Conservation (phyloP, 2,329 filamentous ascomycete genomes). For the Colletotrichum eremochloae region DNA sequence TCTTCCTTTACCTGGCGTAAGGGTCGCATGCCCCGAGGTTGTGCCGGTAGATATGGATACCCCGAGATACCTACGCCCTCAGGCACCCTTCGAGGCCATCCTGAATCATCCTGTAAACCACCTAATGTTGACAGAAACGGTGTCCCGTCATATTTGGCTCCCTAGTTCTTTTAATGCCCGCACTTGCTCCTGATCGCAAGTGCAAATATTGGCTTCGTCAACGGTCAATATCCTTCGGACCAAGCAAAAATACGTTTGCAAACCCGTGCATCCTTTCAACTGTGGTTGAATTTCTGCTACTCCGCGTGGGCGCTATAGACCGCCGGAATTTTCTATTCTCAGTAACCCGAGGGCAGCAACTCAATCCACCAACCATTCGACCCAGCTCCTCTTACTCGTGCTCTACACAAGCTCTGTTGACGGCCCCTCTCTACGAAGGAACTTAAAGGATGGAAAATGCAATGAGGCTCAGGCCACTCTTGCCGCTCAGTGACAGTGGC, state of each 20-base stretch:
- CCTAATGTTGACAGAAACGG: not conserved
- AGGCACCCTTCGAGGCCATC: too few species aligned
- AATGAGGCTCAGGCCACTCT: conserved; percentile 6
- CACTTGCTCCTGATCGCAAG: not conserved
- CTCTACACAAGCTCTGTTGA: not conserved
- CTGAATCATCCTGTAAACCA: not conserved
- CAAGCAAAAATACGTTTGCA: too few species aligned
- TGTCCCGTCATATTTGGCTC: not conserved
- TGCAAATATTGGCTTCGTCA: not conserved
- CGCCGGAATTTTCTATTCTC: not conserved
- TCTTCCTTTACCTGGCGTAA: too few species aligned
- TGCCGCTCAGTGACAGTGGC: not conserved
- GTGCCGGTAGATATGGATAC: not conserved
- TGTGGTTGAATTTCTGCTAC: too few species aligned
- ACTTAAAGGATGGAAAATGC: conserved; percentile 7
- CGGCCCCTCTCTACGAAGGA: not conserved
- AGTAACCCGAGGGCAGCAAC: not conserved
- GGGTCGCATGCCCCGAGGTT: too few species aligned
- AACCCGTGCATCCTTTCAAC: too few species aligned
- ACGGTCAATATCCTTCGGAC: not conserved
- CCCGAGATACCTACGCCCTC: not conserved
- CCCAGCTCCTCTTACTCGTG: not conserved
- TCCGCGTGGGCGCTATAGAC: too few species aligned
- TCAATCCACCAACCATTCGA: too few species aligned
- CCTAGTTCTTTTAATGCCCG: too few species aligned